A percentile compares a stretch with the other conserved stretches of the same genome.
Evolutionary conservation across 495 filamentous ascomycete genomes (phyloP).

Genomic region (Aspergillus sclerotioniger): DNA sequence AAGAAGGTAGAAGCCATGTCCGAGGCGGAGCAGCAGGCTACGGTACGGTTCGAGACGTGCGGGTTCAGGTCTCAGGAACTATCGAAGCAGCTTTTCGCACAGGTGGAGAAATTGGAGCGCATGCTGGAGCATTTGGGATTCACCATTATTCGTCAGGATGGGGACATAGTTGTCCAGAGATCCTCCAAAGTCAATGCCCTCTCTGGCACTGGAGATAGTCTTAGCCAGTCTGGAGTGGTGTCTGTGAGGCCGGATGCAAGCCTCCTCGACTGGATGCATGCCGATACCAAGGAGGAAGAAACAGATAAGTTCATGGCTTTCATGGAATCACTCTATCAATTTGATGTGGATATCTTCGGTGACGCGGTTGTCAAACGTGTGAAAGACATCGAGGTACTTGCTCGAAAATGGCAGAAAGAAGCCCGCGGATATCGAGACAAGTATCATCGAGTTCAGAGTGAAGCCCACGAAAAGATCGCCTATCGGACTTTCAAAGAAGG

Average conservation of each 20-base stretch:
- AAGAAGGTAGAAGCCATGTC: slow-evolving; percentile 54
- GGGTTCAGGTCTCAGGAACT: slow-evolving; percentile 72
- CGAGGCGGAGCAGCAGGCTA: slow-evolving; percentile 46
- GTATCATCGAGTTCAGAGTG: slow-evolving; percentile 75
- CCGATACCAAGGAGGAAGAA: slow-evolving; percentile 62
- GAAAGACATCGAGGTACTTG: slow-evolving; percentile 85
- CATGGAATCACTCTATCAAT: slow-evolving; percentile 64
- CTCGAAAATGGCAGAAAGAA: slow-evolving; percentile 88
- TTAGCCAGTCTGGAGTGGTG: slow-evolving; percentile 58
- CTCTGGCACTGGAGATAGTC: slow-evolving; percentile 56
- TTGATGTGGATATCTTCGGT: slow-evolving; percentile 78
- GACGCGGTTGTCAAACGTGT: slow-evolving; percentile 81
- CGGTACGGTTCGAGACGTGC: slow-evolving; percentile 57
- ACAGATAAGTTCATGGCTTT: slow-evolving; percentile 68
- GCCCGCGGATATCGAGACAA: slow-evolving; percentile 84
- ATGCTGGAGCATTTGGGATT: slow-evolving; percentile 86
- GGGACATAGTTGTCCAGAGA: slow-evolving; percentile 71
- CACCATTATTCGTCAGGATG: slow-evolving; percentile 69
- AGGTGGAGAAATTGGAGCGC: slow-evolving; percentile 70
- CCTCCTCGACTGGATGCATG: slow-evolving; percentile 75
- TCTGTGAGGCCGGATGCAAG: slow-evolving; percentile 56
- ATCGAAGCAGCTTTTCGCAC: slow-evolving; percentile 72
- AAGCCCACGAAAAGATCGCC: slow-evolving; percentile 96
- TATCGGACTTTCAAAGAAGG: slow-evolving; percentile 95
- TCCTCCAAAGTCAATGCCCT: slow-evolving; percentile 63